Evolutionary conservation across 2,329 filamentous ascomycete genomes (phyloP), one percentile per base, ranked within the genome.

Genomic region (Ophiostoma montium): DNA sequence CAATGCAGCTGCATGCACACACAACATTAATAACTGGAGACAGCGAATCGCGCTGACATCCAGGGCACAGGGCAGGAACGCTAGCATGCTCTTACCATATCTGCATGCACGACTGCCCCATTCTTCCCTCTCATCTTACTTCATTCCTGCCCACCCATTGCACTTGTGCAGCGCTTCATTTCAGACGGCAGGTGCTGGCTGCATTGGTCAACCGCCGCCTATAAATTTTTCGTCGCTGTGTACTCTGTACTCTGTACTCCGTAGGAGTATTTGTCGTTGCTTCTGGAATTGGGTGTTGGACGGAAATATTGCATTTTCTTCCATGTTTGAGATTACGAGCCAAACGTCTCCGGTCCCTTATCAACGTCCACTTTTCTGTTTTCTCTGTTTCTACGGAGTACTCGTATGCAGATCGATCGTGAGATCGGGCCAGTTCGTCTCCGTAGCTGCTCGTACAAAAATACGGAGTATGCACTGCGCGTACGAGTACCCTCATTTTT

Each of bases 351-450:
- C 12, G n/a, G 19, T 38, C 2, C 12, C 18, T 19, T 19, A 18
- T 36, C 12, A 8, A 36, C 16, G 11, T 16, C 10, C 18, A 38
- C 12, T 13, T 18, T 21, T 18, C 16, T 38, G 3, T 18, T 13
- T 11, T 8, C 12, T 38, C 16, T 41, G 46, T 49, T 50, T 38
- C 30, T 46, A 27, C 30, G n/a, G n/a, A n/a, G n/a, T n/a, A n/a
- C n/a, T n/a, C n/a, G n/a, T n/a, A n/a, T 41, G 42, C 48, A 46
- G 48, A 50, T 50, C 48, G 48, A 50, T 50, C 48, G 39, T 46
- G 32, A 31, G 42, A 41, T 35, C 48, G 27, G 48, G 13, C 27
- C 19, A 41, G 10, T 19, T 41, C 23, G 23, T 27, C 23, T 27
- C 23, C 23, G 23, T 27, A 4, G 23, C 23, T 27, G 23, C 23